Evolutionary conservation across 1,139 yeast genomes (phyloP).

Genomic region (Hyphopichia khmerensis): DNA sequence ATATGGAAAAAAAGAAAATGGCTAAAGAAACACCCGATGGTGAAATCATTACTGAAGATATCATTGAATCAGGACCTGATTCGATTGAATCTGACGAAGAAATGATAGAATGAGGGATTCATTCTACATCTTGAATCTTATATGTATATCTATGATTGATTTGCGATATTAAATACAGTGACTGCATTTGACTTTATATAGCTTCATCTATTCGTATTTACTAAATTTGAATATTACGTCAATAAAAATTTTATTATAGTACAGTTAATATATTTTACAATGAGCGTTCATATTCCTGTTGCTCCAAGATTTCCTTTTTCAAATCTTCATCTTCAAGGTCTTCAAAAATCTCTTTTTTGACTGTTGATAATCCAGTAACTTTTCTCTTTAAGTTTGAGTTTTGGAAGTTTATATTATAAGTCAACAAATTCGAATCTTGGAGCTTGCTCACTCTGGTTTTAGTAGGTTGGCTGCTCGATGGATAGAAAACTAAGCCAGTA

Average conservation of each 20-base stretch:
- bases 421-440: slow-evolving; percentile 19
- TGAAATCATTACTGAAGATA: slow-evolving; percentile 3
- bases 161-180: neutral
- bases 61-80: slow-evolving; percentile 4
- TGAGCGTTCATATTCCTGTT: slow-evolving; percentile 54
- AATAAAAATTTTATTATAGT: neutral
- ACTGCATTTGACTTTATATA: no score
- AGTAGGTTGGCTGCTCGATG: slow-evolving; percentile 74
- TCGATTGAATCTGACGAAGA: slow-evolving; percentile 26
- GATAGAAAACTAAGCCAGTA: slow-evolving; percentile 75
- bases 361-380: slow-evolving; percentile 62
- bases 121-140: neutral
- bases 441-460: slow-evolving; percentile 24
- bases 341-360: slow-evolving; percentile 57
- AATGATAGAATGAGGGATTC: neutral
- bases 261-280: slow-evolving; percentile 1
- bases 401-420: slow-evolving; percentile 52
- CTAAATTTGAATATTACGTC: neutral
- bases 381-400: slow-evolving; percentile 44
- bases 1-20: slow-evolving; percentile 40
- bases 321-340: slow-evolving; percentile 54
- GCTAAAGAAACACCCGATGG: slow-evolving; percentile 17
- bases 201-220: no score
- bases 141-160: neutral
- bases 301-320: slow-evolving; percentile 61